A percentile compares a stretch with the other conserved stretches of the same genome.
Evolutionary conservation across 1,284 basidiomycete species (phyloP).

Genomic region (Pascua guehoae): DNA sequence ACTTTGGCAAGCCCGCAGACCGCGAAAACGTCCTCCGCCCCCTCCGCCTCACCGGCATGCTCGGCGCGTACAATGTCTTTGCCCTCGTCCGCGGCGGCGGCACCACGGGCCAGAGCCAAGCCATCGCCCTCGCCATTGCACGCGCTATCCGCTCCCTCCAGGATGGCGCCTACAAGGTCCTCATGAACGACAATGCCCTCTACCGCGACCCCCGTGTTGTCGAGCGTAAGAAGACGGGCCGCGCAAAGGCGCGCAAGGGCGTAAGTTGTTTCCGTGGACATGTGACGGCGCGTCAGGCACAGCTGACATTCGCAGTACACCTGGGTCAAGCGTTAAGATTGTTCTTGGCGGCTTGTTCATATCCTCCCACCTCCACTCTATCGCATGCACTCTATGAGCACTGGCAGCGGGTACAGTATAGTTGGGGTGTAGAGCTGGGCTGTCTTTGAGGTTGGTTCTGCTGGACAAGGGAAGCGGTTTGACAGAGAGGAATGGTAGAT

Average conservation of each 20-base stretch:
- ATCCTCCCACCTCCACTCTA: too few relatives aligned
- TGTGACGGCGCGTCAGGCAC: conserved; percentile 12
- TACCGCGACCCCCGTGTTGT: conserved; percentile 94
- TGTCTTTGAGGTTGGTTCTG: too few relatives aligned
- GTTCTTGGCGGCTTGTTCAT: not conserved
- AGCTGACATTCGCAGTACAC: conserved; percentile 58
- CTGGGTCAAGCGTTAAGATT: conserved; percentile 86
- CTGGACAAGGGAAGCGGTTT: too few relatives aligned
- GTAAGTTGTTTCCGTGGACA: conserved; percentile 55
- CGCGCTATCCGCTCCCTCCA: conserved; percentile 72
- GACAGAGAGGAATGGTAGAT: too few relatives aligned
- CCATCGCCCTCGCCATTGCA: conserved; percentile 76
- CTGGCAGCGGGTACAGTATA: too few relatives aligned
- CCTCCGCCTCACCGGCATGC: conserved; percentile 73
- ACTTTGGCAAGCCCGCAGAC: conserved; percentile 73
- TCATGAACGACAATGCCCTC: conserved; percentile 77
- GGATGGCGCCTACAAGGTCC: conserved; percentile 61
- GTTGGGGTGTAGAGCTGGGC: too few relatives aligned
- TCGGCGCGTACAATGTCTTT: conserved; percentile 92
- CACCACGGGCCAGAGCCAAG: conserved; percentile 84
- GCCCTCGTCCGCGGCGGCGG: conserved; percentile 84
- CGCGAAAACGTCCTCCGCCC: conserved; percentile 78
- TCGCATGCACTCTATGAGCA: too few relatives aligned
- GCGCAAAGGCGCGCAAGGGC: conserved; percentile 85
- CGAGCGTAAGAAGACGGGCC: conserved; percentile 93